Percentiles rank a stretch among this genome's conserved stretches.
These are phyloP conservation scores for Moesziomyces antarcticus DNA, from an alignment of 1,284 basidiomycete genomes.

Conservation along the genomic window DNA sequence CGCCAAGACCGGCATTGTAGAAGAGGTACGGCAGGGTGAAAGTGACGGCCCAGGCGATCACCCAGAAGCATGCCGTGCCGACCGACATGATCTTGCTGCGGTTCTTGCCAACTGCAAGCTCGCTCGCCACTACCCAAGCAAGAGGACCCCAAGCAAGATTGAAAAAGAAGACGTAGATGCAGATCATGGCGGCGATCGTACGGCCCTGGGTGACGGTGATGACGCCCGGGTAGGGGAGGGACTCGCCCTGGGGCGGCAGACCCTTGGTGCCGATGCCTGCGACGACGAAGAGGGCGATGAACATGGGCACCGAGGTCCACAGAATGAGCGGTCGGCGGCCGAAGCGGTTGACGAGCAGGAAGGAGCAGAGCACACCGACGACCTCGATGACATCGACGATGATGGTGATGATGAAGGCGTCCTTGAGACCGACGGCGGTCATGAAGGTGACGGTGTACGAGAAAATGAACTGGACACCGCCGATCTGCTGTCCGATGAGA, in stretches of 20 bases:
- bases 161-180: slow-evolving; percentile 70
- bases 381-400: slow-evolving; percentile 68
- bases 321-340: slow-evolving; percentile 70
- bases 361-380: slow-evolving; percentile 68
- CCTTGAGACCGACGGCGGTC: slow-evolving; percentile 61
- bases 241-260: slow-evolving; percentile 45
- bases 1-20: slow-evolving; percentile 68
- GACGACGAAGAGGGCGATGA: slow-evolving; percentile 68
- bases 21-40: slow-evolving; percentile 60
- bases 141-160: slow-evolving; percentile 71
- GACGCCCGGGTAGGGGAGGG: slow-evolving; percentile 46
- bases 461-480: slow-evolving; percentile 69
- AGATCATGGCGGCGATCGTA: slow-evolving; percentile 70
- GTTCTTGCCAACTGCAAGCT: slow-evolving; percentile 69
- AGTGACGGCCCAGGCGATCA: slow-evolving; percentile 69
- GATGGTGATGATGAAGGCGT: slow-evolving; percentile 70
- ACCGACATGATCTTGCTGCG: slow-evolving; percentile 70
- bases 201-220: slow-evolving; percentile 60
- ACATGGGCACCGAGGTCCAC: slow-evolving; percentile 69
- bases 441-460: slow-evolving; percentile 65
- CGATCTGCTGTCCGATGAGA: slow-evolving; percentile 67
- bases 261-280: slow-evolving; percentile 67
- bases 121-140: slow-evolving; percentile 68
- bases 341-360: slow-evolving; percentile 70
- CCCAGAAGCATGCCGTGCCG: slow-evolving; percentile 70